Base-by-base conservation (phyloP, 1,284 basidiomycete genomes). In the Ustilago hordei region DNA sequence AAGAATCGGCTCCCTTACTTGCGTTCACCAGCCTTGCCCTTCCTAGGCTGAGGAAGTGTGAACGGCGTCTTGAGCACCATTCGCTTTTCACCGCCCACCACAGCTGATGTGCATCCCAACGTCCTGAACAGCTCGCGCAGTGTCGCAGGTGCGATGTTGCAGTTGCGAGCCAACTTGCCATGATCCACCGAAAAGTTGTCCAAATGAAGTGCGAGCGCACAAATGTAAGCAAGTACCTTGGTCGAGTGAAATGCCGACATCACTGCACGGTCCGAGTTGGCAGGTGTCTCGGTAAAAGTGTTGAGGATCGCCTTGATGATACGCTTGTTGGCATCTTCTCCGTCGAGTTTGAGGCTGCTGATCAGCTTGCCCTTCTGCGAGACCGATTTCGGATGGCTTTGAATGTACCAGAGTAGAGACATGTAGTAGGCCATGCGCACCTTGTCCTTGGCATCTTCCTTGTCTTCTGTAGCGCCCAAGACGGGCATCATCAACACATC, bases 131-230 rank as follows among this genome's bases (percentile, higher is more conserved):
- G 47, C 47, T 81, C 80, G 23, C 75, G 55, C 60, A 81, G 48
- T 31, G 67, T 74, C 6, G 68, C 55, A 3, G 74, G 65, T 11
- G 64, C 55, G 23, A 76, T 65, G 47, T 69, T 69, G 62, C 65
- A 71, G 69, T 76, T 64, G 15, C 60, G 48, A 7, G 74, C 74
- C 58, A 76, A 47, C 60, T 60, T 65, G 35, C 77, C 61, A 13
- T 77, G 61, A 17, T 81, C 80, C 54, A 85, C 68, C 12, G 75
- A 65, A 61, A 84, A 85, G 54, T 80, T 74, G 52, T 85, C 83
- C 48, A 85, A 56, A 45, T 85, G 82, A 47, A 85, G 69, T 0
- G 71, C 76, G 2, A 85, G 63, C 17, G 82, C 84, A 53, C 81
- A 76, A 58, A 84, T 75, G 64, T 79, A 72, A 0, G 83, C 80